These are phyloP conservation scores for Ramalina peruviana DNA, from an alignment of 495 filamentous ascomycete species.

Conservation along the genomic window DNA sequence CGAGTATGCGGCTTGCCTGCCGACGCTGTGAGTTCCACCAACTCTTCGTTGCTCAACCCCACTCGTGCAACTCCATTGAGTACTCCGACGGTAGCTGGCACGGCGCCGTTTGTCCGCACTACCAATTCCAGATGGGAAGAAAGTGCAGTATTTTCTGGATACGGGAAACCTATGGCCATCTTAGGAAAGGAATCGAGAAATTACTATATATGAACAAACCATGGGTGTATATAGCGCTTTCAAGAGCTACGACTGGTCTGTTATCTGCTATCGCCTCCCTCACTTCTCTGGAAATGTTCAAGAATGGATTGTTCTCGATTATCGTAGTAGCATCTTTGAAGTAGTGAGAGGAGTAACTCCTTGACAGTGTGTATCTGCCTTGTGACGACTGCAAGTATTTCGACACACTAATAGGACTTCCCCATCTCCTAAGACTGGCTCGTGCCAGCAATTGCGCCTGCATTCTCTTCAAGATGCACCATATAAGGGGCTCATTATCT, in stretches of 20 bases:
- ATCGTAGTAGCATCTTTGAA: too few species aligned
- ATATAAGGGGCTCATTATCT: too few species aligned
- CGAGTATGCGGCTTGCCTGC: constrained; percentile 46
- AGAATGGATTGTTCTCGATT: constrained; percentile 33
- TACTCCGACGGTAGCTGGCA: constrained; percentile 87
- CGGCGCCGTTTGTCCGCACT: constrained; percentile 64
- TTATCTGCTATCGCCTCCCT: constrained; percentile 54
- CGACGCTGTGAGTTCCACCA: constrained; percentile 53
- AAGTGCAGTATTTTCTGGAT: constrained; percentile 63
- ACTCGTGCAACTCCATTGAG: constrained; percentile 69
- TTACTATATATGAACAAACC: constrained; percentile 26
- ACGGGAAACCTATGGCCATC: constrained; percentile 54
- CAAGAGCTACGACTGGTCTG: constrained; percentile 77
- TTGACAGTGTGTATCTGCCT: too few species aligned
- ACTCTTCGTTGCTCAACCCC: constrained; percentile 54
- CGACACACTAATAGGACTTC: too few species aligned
- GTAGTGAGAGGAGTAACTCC: too few species aligned
- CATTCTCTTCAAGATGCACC: too few species aligned
- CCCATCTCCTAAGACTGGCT: too few species aligned
- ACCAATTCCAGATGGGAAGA: constrained; percentile 56
- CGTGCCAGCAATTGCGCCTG: too few species aligned
- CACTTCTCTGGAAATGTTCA: constrained; percentile 73
- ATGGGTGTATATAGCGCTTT: constrained; percentile 81
- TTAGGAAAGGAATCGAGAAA: not conserved
- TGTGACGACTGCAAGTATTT: too few species aligned